Evolutionary conservation across 257 asterid species (phyloP).

Genomic region (Capsicum rhomboideum): DNA sequence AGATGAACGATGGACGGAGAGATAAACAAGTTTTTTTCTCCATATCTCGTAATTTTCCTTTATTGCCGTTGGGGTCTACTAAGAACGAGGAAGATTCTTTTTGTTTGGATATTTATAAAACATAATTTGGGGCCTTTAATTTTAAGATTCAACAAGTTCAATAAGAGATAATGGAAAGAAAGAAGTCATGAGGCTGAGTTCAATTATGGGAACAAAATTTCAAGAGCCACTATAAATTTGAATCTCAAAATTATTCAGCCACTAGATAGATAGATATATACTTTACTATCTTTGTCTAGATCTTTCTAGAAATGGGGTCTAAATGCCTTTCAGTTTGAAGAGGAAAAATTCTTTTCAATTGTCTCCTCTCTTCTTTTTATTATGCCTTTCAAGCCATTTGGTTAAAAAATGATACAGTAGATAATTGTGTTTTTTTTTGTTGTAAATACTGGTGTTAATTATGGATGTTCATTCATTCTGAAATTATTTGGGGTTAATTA

Average conservation of each 20-base stretch:
- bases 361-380: background rate
- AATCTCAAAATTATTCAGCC: background rate
- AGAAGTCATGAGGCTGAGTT: background rate
- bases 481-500: too few species aligned
- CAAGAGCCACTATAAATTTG: constrained; percentile 6
- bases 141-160: background rate
- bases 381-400: background rate
- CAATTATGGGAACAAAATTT: background rate
- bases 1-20: too few species aligned
- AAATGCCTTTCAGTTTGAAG: background rate
- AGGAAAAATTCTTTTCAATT: background rate
- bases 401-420: background rate
- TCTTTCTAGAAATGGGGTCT: background rate
- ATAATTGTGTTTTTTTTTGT: background rate
- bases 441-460: background rate
- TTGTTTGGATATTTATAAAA: background rate
- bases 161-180: background rate
- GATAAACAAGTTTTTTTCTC: background rate
- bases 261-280: background rate
- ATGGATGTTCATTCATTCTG: background rate
- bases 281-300: background rate
- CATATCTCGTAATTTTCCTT: background rate
- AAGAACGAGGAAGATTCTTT: background rate
- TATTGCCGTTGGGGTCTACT: background rate
- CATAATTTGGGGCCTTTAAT: background rate